These are phyloP conservation scores for Arthromyces matolae DNA, from an alignment of 768 basidiomycete genomes.

Conservation along the genomic window DNA sequence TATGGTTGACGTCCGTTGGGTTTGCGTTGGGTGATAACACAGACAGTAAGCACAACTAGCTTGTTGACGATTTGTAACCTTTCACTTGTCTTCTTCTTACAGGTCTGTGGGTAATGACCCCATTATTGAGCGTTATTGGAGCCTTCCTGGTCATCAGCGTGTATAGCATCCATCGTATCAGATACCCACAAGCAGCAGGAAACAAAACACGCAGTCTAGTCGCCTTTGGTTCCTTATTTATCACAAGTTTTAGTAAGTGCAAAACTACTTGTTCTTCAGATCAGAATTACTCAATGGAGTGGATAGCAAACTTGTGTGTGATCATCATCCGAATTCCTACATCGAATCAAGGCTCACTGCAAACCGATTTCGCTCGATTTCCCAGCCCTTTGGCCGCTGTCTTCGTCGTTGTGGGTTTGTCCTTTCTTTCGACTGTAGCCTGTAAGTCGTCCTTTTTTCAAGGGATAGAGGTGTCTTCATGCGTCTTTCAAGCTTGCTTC, in stretches of 20 bases:
- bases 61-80: too few relatives aligned
- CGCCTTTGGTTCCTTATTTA: constrained; percentile 12
- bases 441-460: constrained; percentile 19
- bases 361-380: constrained; percentile 25
- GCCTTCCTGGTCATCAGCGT: too few relatives aligned
- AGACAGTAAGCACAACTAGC: too few relatives aligned
- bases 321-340: constrained; percentile 27
- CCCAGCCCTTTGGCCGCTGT: constrained; percentile 19
- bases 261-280: not conserved
- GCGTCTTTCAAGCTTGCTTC: not conserved
- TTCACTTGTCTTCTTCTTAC: too few relatives aligned
- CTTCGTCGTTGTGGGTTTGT: constrained; percentile 23
- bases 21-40: too few relatives aligned
- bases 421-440: constrained; percentile 23
- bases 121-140: too few relatives aligned
- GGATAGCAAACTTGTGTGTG: constrained; percentile 16
- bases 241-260: constrained; percentile 11
- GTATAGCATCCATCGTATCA: constrained; percentile 17
- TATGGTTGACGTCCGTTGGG: too few relatives aligned
- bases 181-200: constrained; percentile 3
- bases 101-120: too few relatives aligned
- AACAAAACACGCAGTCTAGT: constrained; percentile 12
- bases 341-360: constrained; percentile 19
- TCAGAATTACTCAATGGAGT: not conserved
- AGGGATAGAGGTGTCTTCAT: not conserved